Base-by-base conservation (phyloP, 2,329 filamentous ascomycete species). In the Aspergillus flavus region DNA sequence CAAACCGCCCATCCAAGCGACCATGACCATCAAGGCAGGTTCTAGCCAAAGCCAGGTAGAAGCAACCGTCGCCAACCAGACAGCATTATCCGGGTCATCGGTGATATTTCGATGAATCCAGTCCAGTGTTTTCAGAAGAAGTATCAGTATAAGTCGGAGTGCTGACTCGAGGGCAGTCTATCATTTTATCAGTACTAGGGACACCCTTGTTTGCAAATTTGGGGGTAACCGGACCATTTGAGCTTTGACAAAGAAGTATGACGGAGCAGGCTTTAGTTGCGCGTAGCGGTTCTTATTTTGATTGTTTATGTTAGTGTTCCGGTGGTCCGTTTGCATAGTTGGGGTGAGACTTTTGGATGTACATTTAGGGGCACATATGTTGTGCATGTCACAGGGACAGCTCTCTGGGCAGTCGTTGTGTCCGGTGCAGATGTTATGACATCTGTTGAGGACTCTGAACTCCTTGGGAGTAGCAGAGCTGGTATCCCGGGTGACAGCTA, bases 341-440 rank as follows among this genome's bases (percentile, higher is more conserved):
- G 28, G 19, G 11, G 45, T 16, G 12, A 16, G 11, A 16, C 39
- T 12, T 21, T 14, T 10, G 41, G 23, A 50, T 28, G n/a, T 36
- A 61, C 60, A 21, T 43, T 46, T 59, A 52, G 59, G 61, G 7
- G 23, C 14, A 28, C 50, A 46, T 30, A 60, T 62, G 21, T 45
- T 28, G 45, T 64, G 64, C 9, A 43, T 53, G 32, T 55, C 52
- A 55, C 52, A 55, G 2, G 23, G 7, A 36, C 65, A 67, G 14
- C 58, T 41, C 6, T 52, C 57, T 19, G 39, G n/a, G 54, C 64
- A 67, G 39, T 56, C 53, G 30, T 43, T 45, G 14, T 48, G 9
- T 32, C 56, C 56, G 14, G 53, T 48, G 36, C 64, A 64, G 43
- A 63, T 21, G 39, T 64, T 57, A 11, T 60, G 45, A 30, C 64